Conservation (phyloP, 2,329 filamentous ascomycete species). For the Fusarium armeniacum region DNA sequence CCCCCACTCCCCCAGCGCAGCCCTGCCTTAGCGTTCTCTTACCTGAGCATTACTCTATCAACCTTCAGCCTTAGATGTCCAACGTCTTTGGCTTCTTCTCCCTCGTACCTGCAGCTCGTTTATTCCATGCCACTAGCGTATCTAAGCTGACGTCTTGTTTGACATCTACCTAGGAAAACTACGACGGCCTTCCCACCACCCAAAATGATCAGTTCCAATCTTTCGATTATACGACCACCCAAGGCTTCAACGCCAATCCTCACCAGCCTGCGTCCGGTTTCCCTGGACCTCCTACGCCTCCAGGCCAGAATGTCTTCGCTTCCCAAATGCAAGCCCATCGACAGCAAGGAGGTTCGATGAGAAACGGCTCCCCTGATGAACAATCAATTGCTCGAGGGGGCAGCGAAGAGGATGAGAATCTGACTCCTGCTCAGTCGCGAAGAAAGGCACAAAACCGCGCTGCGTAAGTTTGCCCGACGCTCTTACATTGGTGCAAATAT, state of each 20-base stretch:
- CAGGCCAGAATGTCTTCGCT: slow-evolving; percentile 56
- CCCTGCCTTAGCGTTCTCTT: slow-evolving; percentile 51
- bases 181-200: slow-evolving; percentile 60
- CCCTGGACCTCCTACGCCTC: slow-evolving; percentile 67
- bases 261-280: slow-evolving; percentile 54
- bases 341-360: slow-evolving; percentile 45
- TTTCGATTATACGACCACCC: slow-evolving; percentile 58
- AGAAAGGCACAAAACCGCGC: slow-evolving; percentile 73
- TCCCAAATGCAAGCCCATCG: slow-evolving; percentile 46
- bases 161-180: slow-evolving; percentile 60
- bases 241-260: slow-evolving; percentile 57
- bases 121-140: slow-evolving; percentile 26
- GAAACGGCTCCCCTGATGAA: slow-evolving; percentile 53
- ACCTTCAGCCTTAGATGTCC: slow-evolving; percentile 30
- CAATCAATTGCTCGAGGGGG: slow-evolving; percentile 53
- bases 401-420: slow-evolving; percentile 69
- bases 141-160: slow-evolving; percentile 31
- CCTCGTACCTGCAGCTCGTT: slow-evolving; percentile 33
- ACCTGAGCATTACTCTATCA: slow-evolving; percentile 56
- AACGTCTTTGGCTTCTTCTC: slow-evolving; percentile 22
- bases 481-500: neutral
- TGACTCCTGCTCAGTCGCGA: slow-evolving; percentile 70
- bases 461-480: slow-evolving; percentile 63
- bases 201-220: slow-evolving; percentile 62
- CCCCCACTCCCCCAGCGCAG: slow-evolving; percentile 48